These are phyloP conservation scores for Xerocomellus dryophilus DNA, from an alignment of 768 basidiomycete genomes.

Conservation along the genomic window DNA sequence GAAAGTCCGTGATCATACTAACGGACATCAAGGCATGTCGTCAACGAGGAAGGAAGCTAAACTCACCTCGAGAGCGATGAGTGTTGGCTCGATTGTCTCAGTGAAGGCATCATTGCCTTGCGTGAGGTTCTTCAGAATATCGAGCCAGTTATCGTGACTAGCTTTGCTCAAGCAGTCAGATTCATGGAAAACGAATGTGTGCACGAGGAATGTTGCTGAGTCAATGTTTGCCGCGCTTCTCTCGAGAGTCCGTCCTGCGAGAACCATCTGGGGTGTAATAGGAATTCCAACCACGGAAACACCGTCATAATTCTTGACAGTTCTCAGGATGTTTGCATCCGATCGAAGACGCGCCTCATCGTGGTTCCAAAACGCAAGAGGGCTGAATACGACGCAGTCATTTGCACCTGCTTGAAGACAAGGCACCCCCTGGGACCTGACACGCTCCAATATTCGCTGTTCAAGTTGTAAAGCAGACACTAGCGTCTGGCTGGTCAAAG, in stretches of 20 bases:
- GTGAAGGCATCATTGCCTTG: slow-evolving; percentile 37
- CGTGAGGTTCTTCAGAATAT: slow-evolving; percentile 47
- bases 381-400: slow-evolving; percentile 69
- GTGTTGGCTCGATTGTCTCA: slow-evolving; percentile 41
- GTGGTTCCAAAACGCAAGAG: slow-evolving; percentile 72
- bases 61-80: slow-evolving; percentile 46
- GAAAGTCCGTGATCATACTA: slow-evolving; percentile 56
- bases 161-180: slow-evolving; percentile 60
- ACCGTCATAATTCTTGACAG: slow-evolving; percentile 52
- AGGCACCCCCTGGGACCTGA: slow-evolving; percentile 40
- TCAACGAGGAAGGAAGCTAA: slow-evolving; percentile 11
- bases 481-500: slow-evolving; percentile 60
- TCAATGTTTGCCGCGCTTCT: slow-evolving; percentile 52
- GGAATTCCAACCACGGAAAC: slow-evolving; percentile 60
- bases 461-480: slow-evolving; percentile 65
- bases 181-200: slow-evolving; percentile 83
- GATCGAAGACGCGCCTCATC: slow-evolving; percentile 50
- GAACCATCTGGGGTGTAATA: slow-evolving; percentile 70
- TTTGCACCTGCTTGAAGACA: slow-evolving; percentile 55
- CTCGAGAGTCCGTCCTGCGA: slow-evolving; percentile 63
- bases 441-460: slow-evolving; percentile 45
- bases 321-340: slow-evolving; percentile 56
- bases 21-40: slow-evolving; percentile 8
- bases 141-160: slow-evolving; percentile 64
- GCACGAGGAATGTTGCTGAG: slow-evolving; percentile 65